Base-by-base conservation (phyloP, 495 filamentous ascomycete genomes). In the Penicillium mononematosum region DNA sequence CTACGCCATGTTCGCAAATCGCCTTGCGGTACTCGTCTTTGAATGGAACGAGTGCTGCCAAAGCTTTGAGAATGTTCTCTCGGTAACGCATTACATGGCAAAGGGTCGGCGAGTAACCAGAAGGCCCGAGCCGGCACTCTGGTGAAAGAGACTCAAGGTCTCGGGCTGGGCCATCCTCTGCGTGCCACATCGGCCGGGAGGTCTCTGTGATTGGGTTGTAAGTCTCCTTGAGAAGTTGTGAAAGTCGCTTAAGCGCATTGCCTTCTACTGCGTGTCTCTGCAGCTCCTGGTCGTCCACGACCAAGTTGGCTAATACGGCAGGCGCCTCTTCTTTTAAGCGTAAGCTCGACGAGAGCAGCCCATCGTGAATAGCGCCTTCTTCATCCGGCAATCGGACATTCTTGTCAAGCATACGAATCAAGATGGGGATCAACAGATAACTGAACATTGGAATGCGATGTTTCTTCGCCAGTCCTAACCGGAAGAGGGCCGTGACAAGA, bases 221-320 rank as follows among this genome's bases (percentile, higher is more conserved):
- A 0, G 82, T 83, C 63, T 86, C 81, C 64, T 96, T 96, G 12
- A 98, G 72, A 17, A 97, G 74, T 61, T 86, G 85, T 14, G 85
- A 88, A 17, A 92, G 75, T 41, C 81, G 80, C 60, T 87, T 88
- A 44, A 96, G 83, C 6, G 84, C 86, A 50, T 81, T 80, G 50
- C 87, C 90, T 51, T 97, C 90, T 42, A 86, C 85, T 1, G 91
- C 91, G 45, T 91, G 86, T 58, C 85, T 88, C 70, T 96, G 92
- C 49, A 96, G 71, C 34, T 81, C 78, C 46, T 84, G 77, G 64
- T 85, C 90, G 60, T 92, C 89, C 25, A 85, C 85, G 9, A 96
- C 84, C 29, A 98, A 74, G 36, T 84, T 84, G 24, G 90, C 90
- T 42, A 98, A 75, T 19, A 95, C 79, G 2, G 81, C 79, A 2